phyloP scores from a whole-genome alignment of 2,329 filamentous ascomycete species.

The Lachnellula willkommii region DNA sequence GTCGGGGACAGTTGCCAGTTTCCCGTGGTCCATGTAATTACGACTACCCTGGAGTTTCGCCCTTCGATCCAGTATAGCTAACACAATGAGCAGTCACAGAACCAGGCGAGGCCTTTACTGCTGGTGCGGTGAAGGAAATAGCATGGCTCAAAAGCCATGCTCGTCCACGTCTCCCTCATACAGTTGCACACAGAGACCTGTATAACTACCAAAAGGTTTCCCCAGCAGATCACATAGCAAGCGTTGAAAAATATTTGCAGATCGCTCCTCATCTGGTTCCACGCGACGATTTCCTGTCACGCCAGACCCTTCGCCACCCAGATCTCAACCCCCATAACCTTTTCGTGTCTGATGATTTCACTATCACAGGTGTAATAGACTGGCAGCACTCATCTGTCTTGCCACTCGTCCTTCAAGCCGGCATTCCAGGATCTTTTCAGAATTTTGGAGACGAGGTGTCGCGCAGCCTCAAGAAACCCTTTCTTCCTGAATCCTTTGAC shows the following conservation, averaged over 20 bases:
- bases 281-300: constrained; percentile 2
- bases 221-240: constrained; percentile 6
- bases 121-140: constrained; percentile 3
- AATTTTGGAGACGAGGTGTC: constrained; percentile 32
- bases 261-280: constrained; percentile 1
- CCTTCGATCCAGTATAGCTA: not conserved
- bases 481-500: constrained; percentile 18
- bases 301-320: constrained; percentile 11
- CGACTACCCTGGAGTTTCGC: not conserved
- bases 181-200: not conserved
- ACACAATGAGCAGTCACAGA: not conserved
- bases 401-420: constrained; percentile 34
- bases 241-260: constrained; percentile 5
- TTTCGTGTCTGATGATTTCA: constrained; percentile 27
- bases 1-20: constrained; percentile 1
- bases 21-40: constrained; percentile 2
- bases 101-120: not conserved
- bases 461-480: constrained; percentile 25
- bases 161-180: constrained; percentile 2
- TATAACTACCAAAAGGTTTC: constrained; percentile 1
- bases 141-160: constrained; percentile 6
- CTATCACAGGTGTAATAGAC: constrained; percentile 36
- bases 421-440: constrained; percentile 36
- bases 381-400: constrained; percentile 37
- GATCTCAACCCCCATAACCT: constrained; percentile 26